Percentiles rank a stretch among this genome's conserved stretches.
phyloP scores from a whole-genome alignment of 805 yeast genomes.

The Saccharomycopsis javanensis region DNA sequence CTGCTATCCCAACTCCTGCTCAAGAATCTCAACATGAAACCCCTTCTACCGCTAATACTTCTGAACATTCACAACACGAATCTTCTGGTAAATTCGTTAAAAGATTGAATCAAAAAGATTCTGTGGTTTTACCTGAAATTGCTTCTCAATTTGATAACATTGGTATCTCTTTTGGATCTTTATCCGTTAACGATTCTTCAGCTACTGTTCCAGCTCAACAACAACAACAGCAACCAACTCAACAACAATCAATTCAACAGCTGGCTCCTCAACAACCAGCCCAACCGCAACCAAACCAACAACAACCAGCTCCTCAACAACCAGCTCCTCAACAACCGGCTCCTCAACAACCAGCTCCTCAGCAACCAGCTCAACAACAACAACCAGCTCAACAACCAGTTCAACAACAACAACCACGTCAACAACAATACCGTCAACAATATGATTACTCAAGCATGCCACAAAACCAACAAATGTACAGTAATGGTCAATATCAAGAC shows the following conservation, averaged over 20 bases:
- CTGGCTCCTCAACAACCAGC: constrained; percentile 20
- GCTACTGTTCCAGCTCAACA: constrained; percentile 19
- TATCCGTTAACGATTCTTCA: constrained; percentile 32
- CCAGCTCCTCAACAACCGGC: constrained; percentile 11
- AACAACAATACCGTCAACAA: constrained; percentile 18
- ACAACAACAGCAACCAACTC: constrained; percentile 18
- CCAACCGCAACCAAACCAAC: constrained; percentile 19
- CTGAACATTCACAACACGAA: constrained; percentile 16
- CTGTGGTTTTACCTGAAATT: constrained; percentile 45
- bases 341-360: constrained; percentile 14
- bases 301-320: constrained; percentile 18
- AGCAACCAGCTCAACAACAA: constrained; percentile 18
- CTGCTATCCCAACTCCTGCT: not conserved
- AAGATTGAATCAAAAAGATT: constrained; percentile 32
- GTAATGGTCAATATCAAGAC: constrained; percentile 21
- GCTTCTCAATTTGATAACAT: constrained; percentile 31
- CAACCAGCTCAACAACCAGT: constrained; percentile 21
- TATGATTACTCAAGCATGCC: constrained; percentile 18
- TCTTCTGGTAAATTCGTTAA: constrained; percentile 26
- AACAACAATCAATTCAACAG: constrained; percentile 15
- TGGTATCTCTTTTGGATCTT: constrained; percentile 57
- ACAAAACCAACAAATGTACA: constrained; percentile 15
- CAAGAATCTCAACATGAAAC: not conserved
- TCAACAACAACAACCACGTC: constrained; percentile 24
- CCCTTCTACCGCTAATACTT: constrained; percentile 1